A percentile compares a stretch with the other conserved stretches of the same genome.
Conservation (phyloP, 345 rosid genomes). For the Populus tremula region DNA sequence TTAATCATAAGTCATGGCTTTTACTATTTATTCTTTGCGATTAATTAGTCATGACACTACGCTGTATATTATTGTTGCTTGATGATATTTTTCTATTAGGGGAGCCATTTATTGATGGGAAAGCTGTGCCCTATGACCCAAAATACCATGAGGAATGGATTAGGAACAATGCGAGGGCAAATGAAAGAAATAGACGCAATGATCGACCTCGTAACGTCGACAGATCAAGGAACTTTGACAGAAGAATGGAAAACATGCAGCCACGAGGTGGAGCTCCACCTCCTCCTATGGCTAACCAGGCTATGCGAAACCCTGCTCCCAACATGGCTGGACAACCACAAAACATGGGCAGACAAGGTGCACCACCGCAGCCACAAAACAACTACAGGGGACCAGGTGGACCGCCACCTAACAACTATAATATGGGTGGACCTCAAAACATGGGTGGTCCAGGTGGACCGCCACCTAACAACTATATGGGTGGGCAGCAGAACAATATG, state of each 20-base stretch:
- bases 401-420: constrained; percentile 1
- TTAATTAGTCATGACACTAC: background rate
- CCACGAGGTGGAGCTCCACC: constrained; percentile 4
- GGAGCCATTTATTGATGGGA: constrained; percentile 90
- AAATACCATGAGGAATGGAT: constrained; percentile 98
- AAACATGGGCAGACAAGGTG: constrained; percentile 21
- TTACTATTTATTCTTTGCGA: background rate
- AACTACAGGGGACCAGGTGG: constrained; percentile 31
- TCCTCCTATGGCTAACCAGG: constrained; percentile 35
- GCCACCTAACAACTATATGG: background rate
- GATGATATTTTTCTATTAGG: constrained; percentile 38
- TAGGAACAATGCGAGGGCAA: constrained; percentile 84
- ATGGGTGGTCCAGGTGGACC: background rate
- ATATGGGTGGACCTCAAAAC: background rate
- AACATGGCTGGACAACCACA: constrained; percentile 26
- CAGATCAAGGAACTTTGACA: constrained; percentile 79
- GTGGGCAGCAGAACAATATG: constrained; percentile 10
- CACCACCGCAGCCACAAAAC: constrained; percentile 21
- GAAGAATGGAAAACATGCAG: constrained; percentile 82
- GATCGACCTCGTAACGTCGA: constrained; percentile 75
- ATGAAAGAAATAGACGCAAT: constrained; percentile 81
- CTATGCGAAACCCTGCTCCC: constrained; percentile 31
- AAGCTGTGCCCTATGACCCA: constrained; percentile 93
- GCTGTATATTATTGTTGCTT: background rate
- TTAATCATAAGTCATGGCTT: background rate